A percentile compares a stretch with the other conserved stretches of the same genome.
phyloP scores from a whole-genome alignment of 345 rosid species.

The Salix dunnii region DNA sequence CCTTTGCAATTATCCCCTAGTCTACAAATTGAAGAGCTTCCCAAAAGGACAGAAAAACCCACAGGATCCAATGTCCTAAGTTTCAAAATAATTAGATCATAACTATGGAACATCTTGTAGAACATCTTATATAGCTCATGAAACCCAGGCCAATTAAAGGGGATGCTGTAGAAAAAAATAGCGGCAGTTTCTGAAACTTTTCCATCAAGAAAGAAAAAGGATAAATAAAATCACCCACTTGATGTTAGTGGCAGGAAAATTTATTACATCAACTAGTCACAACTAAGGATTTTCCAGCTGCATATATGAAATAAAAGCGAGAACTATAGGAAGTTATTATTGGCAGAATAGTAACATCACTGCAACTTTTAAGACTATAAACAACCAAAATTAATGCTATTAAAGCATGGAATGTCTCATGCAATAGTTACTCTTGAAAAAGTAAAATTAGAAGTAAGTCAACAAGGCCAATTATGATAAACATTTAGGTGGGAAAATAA shows the following conservation, averaged over 20 bases:
- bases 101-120: background rate
- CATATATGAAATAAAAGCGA: background rate
- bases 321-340: background rate
- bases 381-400: background rate
- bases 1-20: background rate
- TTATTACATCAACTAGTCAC: background rate
- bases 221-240: background rate
- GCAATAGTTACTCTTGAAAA: background rate
- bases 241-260: background rate
- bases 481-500: background rate
- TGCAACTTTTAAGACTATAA: background rate
- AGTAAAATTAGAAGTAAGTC: background rate
- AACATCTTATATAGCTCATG: background rate
- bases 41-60: background rate
- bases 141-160: background rate
- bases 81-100: background rate
- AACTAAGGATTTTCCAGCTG: background rate
- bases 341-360: background rate
- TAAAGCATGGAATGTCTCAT: background rate
- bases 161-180: background rate
- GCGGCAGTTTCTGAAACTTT: background rate
- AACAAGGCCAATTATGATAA: background rate
- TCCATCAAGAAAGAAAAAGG: background rate
- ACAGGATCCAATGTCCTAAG: background rate
- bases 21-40: background rate